phyloP scores from a whole-genome alignment of 75 land plant species.

The Sequoia sempervirens region DNA sequence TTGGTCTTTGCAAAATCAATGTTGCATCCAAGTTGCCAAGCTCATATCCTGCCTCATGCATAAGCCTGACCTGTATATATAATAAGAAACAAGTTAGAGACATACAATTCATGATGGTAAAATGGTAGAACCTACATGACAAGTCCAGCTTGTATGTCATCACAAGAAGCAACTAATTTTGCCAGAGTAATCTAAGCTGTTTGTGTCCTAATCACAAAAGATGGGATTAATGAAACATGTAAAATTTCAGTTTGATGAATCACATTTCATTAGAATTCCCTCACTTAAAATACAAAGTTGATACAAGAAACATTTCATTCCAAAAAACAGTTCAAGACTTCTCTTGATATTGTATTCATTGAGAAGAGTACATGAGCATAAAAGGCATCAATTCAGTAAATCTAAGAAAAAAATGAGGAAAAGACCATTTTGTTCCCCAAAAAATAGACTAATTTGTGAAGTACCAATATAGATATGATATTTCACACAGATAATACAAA shows the following conservation, averaged over 20 bases:
- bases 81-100: background rate
- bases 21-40: slow-evolving; percentile 95
- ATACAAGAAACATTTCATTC: background rate
- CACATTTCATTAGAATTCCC: background rate
- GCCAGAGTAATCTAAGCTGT: background rate
- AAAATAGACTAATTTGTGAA: background rate
- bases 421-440: background rate
- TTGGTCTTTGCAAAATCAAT: slow-evolving; percentile 92
- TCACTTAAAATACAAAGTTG: background rate
- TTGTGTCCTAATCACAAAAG: background rate
- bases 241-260: background rate
- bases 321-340: background rate
- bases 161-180: background rate
- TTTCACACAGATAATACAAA: background rate
- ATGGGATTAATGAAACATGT: background rate
- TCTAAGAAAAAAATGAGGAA: background rate
- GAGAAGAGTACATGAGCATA: background rate
- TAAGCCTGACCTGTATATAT: slow-evolving; percentile 72
- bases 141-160: background rate
- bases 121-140: background rate
- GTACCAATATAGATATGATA: background rate
- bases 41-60: slow-evolving; percentile 93
- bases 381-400: background rate
- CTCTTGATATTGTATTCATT: background rate
- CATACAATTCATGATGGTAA: background rate